Evolutionary conservation across 176 grass and related monocot species (phyloP), one percentile per base, ranked within the genome.

Genomic region (Carex parvula): DNA sequence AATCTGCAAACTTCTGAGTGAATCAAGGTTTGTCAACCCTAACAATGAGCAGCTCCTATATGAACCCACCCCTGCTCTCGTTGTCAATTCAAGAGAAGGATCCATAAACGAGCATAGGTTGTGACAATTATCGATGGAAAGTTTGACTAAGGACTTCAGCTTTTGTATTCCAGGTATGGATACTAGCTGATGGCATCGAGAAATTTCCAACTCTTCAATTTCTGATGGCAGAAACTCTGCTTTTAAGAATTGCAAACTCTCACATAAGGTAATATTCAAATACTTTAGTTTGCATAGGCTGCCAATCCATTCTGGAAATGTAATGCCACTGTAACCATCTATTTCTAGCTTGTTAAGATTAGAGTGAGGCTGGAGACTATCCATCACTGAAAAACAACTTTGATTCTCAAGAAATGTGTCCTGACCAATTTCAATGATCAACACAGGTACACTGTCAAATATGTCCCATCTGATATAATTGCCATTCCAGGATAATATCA

Each of bases 381-480:
- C 3, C 66, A 59, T 37, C 24, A 60, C n/a, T 3, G 16, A 0
- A 69, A 6, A 17, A 69, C 6, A 3, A 18, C 37, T 18, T 30
- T 30, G 62, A 41, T 1, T 6, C 6, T 69, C 66, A 9, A 6
- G 2, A 69, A 1, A 3, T 17, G 3, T 9, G 7, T 17, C 18
- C 1, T 8, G 0, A 9, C 0, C 33, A 0, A 0, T 2, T 17
- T 7, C 2, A 0, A 41, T 69, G 14, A 0, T 2, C 14, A 68
- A 39, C 26, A 0, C 0, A 2, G 39, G 2, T 48, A 48, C 0
- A 26, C 26, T 26, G 26, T 26, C 26, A 26, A 26, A 26, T 1
- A 26, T 26, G 26, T 26, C 26, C 26, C 26, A 26, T 26, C 26
- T 26, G 26, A 26, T 26, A 26, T 26, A 26, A 26, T 26, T 1